phyloP scores from a whole-genome alignment of 2,329 filamentous ascomycete species.

The Calonectria leucothoes region DNA sequence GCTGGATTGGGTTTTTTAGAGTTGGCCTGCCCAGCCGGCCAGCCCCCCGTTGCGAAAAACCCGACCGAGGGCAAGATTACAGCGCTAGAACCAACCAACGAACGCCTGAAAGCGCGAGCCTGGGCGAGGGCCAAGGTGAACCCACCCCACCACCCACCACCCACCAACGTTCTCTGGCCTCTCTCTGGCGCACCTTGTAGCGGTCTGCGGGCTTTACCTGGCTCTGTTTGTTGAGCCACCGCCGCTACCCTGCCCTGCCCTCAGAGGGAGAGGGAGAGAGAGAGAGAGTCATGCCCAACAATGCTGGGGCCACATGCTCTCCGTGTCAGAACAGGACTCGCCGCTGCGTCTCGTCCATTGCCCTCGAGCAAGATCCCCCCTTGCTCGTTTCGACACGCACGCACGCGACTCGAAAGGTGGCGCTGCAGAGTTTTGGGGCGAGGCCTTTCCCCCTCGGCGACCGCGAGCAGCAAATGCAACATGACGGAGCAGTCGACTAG shows the following conservation, averaged over 20 bases:
- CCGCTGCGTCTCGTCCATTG: background rate
- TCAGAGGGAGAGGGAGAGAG: no score
- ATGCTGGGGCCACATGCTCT: no score
- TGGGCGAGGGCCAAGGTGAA: no score
- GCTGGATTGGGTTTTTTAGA: background rate
- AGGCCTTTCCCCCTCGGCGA: conserved; percentile 28
- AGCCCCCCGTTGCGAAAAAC: background rate
- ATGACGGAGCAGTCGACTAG: conserved; percentile 13
- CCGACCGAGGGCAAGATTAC: no score
- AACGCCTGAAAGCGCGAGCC: background rate
- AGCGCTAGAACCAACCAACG: no score
- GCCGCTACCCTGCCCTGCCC: no score
- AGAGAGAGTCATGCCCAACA: background rate
- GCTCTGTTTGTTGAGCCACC: background rate
- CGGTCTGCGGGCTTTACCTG: background rate
- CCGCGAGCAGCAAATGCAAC: conserved; percentile 22
- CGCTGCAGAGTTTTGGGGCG: conserved; percentile 39
- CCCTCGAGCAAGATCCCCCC: background rate
- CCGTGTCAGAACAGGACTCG: background rate
- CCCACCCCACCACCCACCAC: background rate
- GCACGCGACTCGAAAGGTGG: conserved; percentile 33
- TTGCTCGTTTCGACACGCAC: background rate
- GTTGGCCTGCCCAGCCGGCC: background rate
- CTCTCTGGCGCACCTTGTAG: background rate
- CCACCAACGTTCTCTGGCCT: no score